A percentile compares a stretch with the other conserved stretches of the same genome.
These are phyloP conservation scores for Nicotiana sylvestris DNA, from an alignment of 257 asterid species.

Conservation along the genomic window DNA sequence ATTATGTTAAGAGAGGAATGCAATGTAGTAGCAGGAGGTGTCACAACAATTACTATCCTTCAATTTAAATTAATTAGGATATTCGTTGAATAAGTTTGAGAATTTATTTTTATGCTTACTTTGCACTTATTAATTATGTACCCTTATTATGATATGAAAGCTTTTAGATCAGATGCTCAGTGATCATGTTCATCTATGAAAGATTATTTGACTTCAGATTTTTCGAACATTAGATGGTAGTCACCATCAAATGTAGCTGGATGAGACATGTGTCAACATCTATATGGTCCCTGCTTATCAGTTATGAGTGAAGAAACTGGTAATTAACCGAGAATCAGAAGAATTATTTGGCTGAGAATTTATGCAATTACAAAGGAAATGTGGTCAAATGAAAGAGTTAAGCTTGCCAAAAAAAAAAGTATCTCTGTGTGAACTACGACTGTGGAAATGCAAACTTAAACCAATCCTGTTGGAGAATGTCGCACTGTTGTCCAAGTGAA, in stretches of 20 bases:
- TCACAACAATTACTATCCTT: too few species aligned
- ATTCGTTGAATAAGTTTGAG: too few species aligned
- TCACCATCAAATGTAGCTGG: slow-evolving; percentile 6
- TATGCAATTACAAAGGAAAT: background rate
- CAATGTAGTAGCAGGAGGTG: too few species aligned
- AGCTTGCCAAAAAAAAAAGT: too few species aligned
- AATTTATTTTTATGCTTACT: too few species aligned
- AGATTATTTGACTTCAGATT: background rate
- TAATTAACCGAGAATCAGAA: background rate
- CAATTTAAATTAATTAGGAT: too few species aligned
- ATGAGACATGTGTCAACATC: slow-evolving; percentile 27
- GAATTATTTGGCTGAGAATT: background rate
- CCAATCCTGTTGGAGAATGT: too few species aligned
- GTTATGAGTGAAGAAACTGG: background rate
- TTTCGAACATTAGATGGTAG: slow-evolving; percentile 2
- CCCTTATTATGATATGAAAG: background rate
- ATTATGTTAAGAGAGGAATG: too few species aligned
- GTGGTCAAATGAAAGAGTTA: background rate
- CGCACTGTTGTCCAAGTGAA: too few species aligned
- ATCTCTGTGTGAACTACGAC: too few species aligned
- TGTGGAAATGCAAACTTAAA: too few species aligned
- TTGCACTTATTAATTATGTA: too few species aligned
- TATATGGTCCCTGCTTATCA: background rate
- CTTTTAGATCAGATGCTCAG: slow-evolving; percentile 44
- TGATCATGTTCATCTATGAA: slow-evolving; percentile 10